phyloP scores from a whole-genome alignment of 2,329 filamentous ascomycete genomes.

The Xylaria sp. region DNA sequence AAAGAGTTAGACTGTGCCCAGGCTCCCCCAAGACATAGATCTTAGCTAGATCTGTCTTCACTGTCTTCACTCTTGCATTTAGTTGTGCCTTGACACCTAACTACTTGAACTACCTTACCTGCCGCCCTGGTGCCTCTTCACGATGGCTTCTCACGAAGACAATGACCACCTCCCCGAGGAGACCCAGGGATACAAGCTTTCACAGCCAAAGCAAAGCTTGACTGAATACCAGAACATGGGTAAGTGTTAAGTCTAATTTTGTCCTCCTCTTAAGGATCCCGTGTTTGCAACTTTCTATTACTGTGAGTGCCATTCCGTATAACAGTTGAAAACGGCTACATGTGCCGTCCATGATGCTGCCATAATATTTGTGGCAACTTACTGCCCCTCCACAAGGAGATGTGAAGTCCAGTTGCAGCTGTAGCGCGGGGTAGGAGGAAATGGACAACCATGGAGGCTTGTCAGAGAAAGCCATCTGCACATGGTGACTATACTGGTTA shows the following conservation, averaged over 20 bases:
- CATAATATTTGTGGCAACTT: background rate
- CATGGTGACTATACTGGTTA: background rate
- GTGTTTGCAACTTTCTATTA: slow-evolving; percentile 4
- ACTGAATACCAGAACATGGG: slow-evolving; percentile 94
- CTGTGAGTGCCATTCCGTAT: background rate
- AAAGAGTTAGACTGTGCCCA: background rate
- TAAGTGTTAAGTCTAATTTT: slow-evolving; percentile 59
- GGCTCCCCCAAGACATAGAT: slow-evolving; percentile 3
- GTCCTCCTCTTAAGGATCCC: background rate
- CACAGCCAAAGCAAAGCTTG: slow-evolving; percentile 94
- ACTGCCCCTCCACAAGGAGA: background rate
- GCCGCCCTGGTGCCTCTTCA: slow-evolving; percentile 43
- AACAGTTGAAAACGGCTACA: slow-evolving; percentile 6
- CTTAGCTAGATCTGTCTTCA: slow-evolving; percentile 3
- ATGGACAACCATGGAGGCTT: background rate
- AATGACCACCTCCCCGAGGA: slow-evolving; percentile 88
- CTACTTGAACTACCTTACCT: background rate
- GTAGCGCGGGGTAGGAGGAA: background rate
- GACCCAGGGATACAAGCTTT: slow-evolving; percentile 97
- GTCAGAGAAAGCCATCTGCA: background rate
- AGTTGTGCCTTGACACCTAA: slow-evolving; percentile 13
- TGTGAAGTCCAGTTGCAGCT: background rate
- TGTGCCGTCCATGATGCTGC: background rate
- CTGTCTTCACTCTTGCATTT: slow-evolving; percentile 1
- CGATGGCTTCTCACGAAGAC: slow-evolving; percentile 74